Evolutionary conservation across 2,329 filamentous ascomycete species (phyloP).

Genomic region (Boeremia exigua): DNA sequence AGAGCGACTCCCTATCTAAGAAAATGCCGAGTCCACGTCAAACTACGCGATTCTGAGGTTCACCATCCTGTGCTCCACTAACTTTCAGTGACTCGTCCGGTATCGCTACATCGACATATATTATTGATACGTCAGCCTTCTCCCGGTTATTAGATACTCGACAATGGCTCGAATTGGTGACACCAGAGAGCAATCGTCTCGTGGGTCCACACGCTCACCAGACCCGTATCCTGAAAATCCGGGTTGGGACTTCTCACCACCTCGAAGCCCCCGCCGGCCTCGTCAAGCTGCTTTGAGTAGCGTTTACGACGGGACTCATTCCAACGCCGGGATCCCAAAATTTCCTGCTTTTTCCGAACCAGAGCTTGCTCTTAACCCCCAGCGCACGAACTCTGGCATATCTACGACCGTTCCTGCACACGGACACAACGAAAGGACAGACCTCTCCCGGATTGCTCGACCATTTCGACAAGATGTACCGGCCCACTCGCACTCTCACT

Average conservation of each 20-base stretch:
- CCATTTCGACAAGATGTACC: not conserved
- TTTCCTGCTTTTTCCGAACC: not conserved
- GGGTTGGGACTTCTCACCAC: no score
- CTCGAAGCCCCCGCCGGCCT: not conserved
- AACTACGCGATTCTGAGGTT: not conserved
- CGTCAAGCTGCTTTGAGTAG: not conserved
- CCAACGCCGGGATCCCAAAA: not conserved
- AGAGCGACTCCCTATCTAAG: not conserved
- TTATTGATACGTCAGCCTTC: not conserved
- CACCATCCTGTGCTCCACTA: not conserved
- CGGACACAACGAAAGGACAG: not conserved
- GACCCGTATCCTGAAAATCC: not conserved
- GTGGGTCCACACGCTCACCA: not conserved
- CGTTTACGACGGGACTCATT: not conserved
- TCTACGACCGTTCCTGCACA: no score
- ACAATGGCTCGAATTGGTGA: not conserved
- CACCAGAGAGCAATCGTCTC: not conserved
- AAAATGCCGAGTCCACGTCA: not conserved
- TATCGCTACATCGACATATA: not conserved
- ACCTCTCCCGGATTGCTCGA: not conserved
- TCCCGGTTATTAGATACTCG: not conserved
- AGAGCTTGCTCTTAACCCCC: no score
- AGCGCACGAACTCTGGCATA: no score
- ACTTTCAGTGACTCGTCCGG: not conserved
- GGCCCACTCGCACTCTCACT: not conserved